Conservation (phyloP, 768 basidiomycete genomes). For the Collybiopsis confluens region DNA sequence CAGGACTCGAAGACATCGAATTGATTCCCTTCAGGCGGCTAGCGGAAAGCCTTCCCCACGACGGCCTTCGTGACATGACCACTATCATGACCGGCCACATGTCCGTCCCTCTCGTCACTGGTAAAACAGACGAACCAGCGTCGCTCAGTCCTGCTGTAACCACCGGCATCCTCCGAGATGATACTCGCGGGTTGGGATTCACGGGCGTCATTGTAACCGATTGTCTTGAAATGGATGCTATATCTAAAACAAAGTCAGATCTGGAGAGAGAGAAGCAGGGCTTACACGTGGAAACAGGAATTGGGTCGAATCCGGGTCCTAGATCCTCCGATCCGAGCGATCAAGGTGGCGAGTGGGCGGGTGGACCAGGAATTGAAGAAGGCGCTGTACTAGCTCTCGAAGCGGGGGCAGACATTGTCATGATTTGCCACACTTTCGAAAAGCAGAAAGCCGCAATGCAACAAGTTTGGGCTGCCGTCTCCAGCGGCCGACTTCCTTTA, state of each 20-base stretch:
- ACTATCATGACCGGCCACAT: conserved; percentile 75
- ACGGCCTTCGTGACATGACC: conserved; percentile 49
- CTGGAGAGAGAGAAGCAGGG: not conserved
- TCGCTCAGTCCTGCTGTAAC: conserved; percentile 55
- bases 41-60: conserved; percentile 32
- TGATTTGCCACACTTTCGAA: conserved; percentile 65
- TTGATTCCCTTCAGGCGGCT: conserved; percentile 13
- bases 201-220: conserved; percentile 66
- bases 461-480: conserved; percentile 46
- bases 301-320: not conserved
- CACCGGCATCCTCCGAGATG: conserved; percentile 44
- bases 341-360: conserved; percentile 14
- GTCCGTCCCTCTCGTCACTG: conserved; percentile 57
- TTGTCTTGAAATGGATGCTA: conserved; percentile 75
- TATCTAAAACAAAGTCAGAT: conserved; percentile 37
- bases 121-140: conserved; percentile 45
- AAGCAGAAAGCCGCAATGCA: conserved; percentile 52
- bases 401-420: conserved; percentile 69
- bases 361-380: conserved; percentile 41
- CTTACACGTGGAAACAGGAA: not conserved
- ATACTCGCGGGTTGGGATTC: conserved; percentile 36
- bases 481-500: conserved; percentile 34
- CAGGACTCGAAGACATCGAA: conserved; percentile 2
- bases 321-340: not conserved
- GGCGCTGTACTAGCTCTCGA: conserved; percentile 54